phyloP scores from a whole-genome alignment of 2,329 filamentous ascomycete species.

The Ustulina deusta region DNA sequence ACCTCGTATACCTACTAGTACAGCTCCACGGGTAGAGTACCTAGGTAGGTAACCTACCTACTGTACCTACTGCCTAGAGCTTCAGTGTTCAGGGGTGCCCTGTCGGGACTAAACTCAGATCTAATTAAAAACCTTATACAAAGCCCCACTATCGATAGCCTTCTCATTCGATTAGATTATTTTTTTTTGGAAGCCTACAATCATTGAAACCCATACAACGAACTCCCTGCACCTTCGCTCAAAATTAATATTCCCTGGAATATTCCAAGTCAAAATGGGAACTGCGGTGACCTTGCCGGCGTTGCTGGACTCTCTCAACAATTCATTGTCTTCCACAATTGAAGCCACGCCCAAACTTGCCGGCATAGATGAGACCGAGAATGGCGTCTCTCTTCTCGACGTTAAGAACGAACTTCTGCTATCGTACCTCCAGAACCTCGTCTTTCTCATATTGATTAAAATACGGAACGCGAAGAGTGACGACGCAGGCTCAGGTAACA shows the following conservation, averaged over 20 bases:
- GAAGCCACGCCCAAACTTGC: constrained; percentile 73
- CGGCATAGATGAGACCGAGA: constrained; percentile 77
- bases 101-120: constrained; percentile 8
- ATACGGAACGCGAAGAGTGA: constrained; percentile 68
- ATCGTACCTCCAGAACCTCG: constrained; percentile 93
- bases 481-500: constrained; percentile 48
- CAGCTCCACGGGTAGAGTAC: too few species aligned
- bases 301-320: constrained; percentile 66
- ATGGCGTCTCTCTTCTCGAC: constrained; percentile 94
- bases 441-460: constrained; percentile 86
- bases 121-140: too few species aligned
- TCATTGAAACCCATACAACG: neutral
- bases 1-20: neutral
- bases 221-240: neutral
- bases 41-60: neutral
- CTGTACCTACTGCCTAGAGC: constrained; percentile 5
- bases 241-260: neutral
- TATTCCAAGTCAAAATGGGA: constrained; percentile 56
- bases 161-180: constrained; percentile 28
- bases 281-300: constrained; percentile 62
- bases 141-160: neutral
- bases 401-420: constrained; percentile 97
- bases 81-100: constrained; percentile 23
- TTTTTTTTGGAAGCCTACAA: constrained; percentile 20
- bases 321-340: constrained; percentile 71